A percentile compares a stretch with the other conserved stretches of the same genome.
These are phyloP conservation scores for Dentipellis sp. DNA, from an alignment of 768 basidiomycete species.

Conservation along the genomic window DNA sequence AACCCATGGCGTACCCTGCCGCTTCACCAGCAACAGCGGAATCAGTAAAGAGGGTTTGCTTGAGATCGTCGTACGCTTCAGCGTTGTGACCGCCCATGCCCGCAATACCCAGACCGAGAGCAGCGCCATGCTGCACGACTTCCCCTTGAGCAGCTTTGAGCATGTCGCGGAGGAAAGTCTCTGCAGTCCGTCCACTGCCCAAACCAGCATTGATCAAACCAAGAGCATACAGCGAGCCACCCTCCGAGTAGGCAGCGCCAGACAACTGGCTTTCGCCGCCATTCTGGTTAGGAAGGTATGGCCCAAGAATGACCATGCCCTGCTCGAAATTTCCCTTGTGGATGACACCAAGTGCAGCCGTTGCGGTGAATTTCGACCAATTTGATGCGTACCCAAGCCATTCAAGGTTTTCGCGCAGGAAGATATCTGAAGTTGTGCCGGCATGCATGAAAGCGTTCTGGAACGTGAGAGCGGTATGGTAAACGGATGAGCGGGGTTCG, in stretches of 20 bases:
- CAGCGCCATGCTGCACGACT: slow-evolving; percentile 94
- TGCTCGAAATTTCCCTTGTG: slow-evolving; percentile 95
- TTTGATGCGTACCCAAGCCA: slow-evolving; percentile 94
- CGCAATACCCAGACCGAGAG: slow-evolving; percentile 91
- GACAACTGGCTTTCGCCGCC: slow-evolving; percentile 64
- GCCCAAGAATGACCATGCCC: slow-evolving; percentile 85
- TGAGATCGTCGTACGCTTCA: slow-evolving; percentile 88
- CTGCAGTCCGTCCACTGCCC: slow-evolving; percentile 55
- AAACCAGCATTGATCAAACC: slow-evolving; percentile 93
- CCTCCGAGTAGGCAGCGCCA: slow-evolving; percentile 86
- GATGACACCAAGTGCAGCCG: slow-evolving; percentile 93
- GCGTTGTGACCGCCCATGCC: slow-evolving; percentile 87
- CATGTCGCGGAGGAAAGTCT: slow-evolving; percentile 70
- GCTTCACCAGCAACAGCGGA: slow-evolving; percentile 95
- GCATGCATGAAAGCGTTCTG: slow-evolving; percentile 98
- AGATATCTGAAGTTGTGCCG: slow-evolving; percentile 93
- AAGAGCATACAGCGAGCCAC: slow-evolving; percentile 91
- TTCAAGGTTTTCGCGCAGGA: slow-evolving; percentile 92
- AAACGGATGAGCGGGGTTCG: slow-evolving; percentile 92
- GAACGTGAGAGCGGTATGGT: slow-evolving; percentile 92
- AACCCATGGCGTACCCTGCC: slow-evolving; percentile 94
- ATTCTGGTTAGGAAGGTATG: slow-evolving; percentile 79
- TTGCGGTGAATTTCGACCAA: slow-evolving; percentile 98
- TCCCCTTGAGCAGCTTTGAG: slow-evolving; percentile 71
- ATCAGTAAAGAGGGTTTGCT: slow-evolving; percentile 83